Evolutionary conservation across 345 rosid species (phyloP), one percentile per base, ranked within the genome.

Genomic region (Rhodamnia argentea): DNA sequence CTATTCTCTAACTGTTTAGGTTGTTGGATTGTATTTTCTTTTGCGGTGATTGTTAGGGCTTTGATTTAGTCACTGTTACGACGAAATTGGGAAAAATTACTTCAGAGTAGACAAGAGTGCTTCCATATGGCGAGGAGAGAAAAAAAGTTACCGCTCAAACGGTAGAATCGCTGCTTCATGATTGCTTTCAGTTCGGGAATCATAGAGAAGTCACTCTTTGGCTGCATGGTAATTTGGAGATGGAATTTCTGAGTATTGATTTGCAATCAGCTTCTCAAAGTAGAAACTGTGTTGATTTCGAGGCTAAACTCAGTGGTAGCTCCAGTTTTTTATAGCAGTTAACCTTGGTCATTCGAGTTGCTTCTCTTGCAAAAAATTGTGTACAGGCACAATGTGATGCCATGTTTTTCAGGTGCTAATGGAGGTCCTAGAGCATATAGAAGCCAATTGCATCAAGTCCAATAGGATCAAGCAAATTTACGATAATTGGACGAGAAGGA

Each of bases 401-500:
- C 13, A 0, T 70, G 13, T 70, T 70, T 84, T 83, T 88, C 75
- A 96, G 99, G 94, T 88, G 88, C 91, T 92, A 15, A 90, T 97
- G 94, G 91, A 91, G 86, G 88, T 96, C 84, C 87, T 94, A 26
- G 88, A 89, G 84, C 96, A 84, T 88, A 84, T 91, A 62, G 87
- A 90, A 40, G 84, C 88, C 84, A 89, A 86, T 12, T 50, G 57
- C 29, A 70, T 88, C 52, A 88, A 88, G 56, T 70, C 89, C 14
- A 85, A 57, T 13, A 89, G 90, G 85, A 90, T 97, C 87, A 87
- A 86, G 74, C 70, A 85, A 82, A 87, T 92, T 13, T 97, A 90
- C 84, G 96, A 93, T 88, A 91, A 90, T 86, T 96, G 98, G 98
- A 93, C 91, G 90, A 86, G 92, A 86, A 91, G 93, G 93, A 93